Base-by-base conservation (phyloP, 495 filamentous ascomycete genomes). In the Penicillium chermesinum region DNA sequence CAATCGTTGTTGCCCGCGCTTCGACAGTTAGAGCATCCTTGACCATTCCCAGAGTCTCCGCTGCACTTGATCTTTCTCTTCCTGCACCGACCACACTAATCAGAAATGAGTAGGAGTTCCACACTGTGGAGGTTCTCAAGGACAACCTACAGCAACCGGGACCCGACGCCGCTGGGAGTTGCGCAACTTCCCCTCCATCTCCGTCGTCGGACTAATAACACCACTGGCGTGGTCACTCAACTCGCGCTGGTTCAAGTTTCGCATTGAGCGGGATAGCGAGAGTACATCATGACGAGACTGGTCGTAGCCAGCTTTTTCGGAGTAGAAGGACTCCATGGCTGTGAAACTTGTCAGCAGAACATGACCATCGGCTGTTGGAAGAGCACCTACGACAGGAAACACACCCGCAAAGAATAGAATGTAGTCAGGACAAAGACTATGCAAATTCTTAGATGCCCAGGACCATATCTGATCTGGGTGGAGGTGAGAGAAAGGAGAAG, bases 1-100 rank as follows among this genome's bases (percentile, higher is more conserved):
- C 90, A 96, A 18, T 72, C 70, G 14, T 84, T 77, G 27, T 75
- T 74, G 22, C 85, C 84, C 44, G 90, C 82, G 50, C 69, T 77
- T 52, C 83, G 86, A 72, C 93, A 98, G 66, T 90, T 95, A 13
- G 77, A 67, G 61, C 93, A 98, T 21, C 87, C 87, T 17, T 72
- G 71, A 8, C 84, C 86, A 60, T 87, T 77, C 19, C 83, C 84
- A 4, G 75, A 74, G 63, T 96, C 91, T 25, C 91, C 93, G 50
- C 87, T 95, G 71, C 93, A 98, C 62, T 89, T 86, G 58, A 98
- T 98, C 73, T 98, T 98, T 43, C 93, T 78, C 64, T 90, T 90
- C 41, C 93, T 83, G 62, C 93, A 98, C 50, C 93, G 82, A 21
- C 79, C 80, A 66, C 93, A 98, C 93, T 97, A 52, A 25, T 41